Percentiles rank a stretch among this genome's conserved stretches.
Evolutionary conservation across 2,329 filamentous ascomycete species (phyloP).

Genomic region (Plectosphaerella plurivora): DNA sequence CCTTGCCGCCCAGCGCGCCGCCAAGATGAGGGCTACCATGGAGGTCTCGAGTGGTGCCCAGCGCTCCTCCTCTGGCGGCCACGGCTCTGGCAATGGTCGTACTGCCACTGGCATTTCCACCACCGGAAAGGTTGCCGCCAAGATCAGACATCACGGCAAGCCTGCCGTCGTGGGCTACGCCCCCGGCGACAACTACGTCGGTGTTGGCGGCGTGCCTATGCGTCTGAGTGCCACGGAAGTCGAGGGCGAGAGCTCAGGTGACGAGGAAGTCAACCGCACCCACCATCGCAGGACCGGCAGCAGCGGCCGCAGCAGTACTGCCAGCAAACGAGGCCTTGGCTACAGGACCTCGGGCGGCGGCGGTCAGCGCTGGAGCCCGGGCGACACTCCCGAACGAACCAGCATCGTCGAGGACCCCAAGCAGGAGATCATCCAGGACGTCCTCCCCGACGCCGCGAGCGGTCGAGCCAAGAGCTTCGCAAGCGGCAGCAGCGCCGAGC

Average conservation of each 20-base stretch:
- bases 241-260: conserved; percentile 79
- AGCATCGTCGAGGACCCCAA: conserved; percentile 44
- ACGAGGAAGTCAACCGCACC: conserved; percentile 51
- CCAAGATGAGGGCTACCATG: conserved; percentile 79
- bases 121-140: conserved; percentile 67
- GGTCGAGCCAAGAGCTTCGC: conserved; percentile 44
- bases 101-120: conserved; percentile 60
- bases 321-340: conserved; percentile 41
- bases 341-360: conserved; percentile 49
- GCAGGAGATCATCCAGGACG: conserved; percentile 20
- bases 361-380: conserved; percentile 44
- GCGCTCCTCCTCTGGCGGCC: conserved; percentile 44
- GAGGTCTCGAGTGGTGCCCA: conserved; percentile 66
- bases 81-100: conserved; percentile 37
- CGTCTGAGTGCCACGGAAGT: conserved; percentile 94
- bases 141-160: conserved; percentile 85
- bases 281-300: conserved; percentile 70
- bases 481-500: conserved; percentile 56
- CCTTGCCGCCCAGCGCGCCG: conserved; percentile 76
- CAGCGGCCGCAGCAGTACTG: conserved; percentile 64
- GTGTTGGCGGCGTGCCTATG: conserved; percentile 77
- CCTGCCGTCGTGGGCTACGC: conserved; percentile 74
- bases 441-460: conserved; percentile 32
- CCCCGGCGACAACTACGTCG: conserved; percentile 69
- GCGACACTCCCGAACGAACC: conserved; percentile 50